Conservation (phyloP, 2,329 filamentous ascomycete genomes). For the Emydomyces testavorans region DNA sequence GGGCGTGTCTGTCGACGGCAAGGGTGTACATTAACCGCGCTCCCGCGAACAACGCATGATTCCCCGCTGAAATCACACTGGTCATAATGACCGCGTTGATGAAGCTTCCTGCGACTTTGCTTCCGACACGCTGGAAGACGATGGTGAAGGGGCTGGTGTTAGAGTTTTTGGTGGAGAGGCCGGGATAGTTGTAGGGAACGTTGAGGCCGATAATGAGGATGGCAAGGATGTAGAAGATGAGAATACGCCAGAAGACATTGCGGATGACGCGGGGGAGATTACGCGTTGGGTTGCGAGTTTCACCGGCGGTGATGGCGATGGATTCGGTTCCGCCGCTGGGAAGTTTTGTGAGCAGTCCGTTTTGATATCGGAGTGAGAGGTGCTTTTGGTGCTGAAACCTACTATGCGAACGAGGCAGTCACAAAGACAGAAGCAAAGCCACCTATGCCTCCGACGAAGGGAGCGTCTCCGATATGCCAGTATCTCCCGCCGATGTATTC, state of each 20-base stretch:
- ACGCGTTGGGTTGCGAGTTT: constrained; percentile 51
- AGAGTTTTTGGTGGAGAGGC: constrained; percentile 34
- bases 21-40: constrained; percentile 48
- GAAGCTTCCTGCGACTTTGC: constrained; percentile 44
- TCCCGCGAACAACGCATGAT: constrained; percentile 48
- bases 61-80: constrained; percentile 47
- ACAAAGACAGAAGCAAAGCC: constrained; percentile 56
- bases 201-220: constrained; percentile 48
- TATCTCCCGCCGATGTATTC: constrained; percentile 49
- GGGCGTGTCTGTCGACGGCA: constrained; percentile 46
- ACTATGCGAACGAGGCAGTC: constrained; percentile 51
- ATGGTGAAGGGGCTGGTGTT: constrained; percentile 48
- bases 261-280: constrained; percentile 53
- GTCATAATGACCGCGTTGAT: constrained; percentile 53
- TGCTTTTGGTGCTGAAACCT: constrained; percentile 21
- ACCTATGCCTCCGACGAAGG: constrained; percentile 54
- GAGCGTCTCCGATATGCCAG: constrained; percentile 49
- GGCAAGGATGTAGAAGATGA: constrained; percentile 45
- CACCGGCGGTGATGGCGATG: constrained; percentile 55
- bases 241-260: constrained; percentile 54
- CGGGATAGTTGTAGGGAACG: constrained; percentile 45
- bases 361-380: neutral
- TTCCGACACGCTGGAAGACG: constrained; percentile 49
- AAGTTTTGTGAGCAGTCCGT: constrained; percentile 1
- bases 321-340: constrained; percentile 48